Percentiles rank a stretch among this genome's conserved stretches.
These are phyloP conservation scores for Boletellus deceptivus DNA, from an alignment of 1,284 basidiomycete species.

Conservation along the genomic window DNA sequence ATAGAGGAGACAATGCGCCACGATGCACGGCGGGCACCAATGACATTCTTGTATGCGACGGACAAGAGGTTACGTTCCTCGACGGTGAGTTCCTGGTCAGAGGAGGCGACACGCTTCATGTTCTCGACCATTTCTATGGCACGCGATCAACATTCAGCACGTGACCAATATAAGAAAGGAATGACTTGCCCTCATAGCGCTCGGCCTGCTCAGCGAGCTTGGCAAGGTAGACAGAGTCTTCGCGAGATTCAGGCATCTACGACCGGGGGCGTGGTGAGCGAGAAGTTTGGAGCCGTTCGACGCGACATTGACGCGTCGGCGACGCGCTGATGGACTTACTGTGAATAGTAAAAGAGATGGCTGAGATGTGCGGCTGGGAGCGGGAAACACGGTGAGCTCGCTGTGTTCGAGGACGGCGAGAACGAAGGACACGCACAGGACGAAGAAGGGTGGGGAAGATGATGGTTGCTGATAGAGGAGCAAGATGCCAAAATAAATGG, in stretches of 20 bases:
- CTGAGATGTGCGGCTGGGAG: slow-evolving; percentile 16
- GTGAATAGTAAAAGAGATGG: slow-evolving; percentile 21
- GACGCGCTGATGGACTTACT: slow-evolving; percentile 37
- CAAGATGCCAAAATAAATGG: slow-evolving; percentile 41
- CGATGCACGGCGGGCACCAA: slow-evolving; percentile 97
- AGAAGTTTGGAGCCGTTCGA: slow-evolving; percentile 11
- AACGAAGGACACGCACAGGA: slow-evolving; percentile 31
- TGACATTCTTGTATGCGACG: slow-evolving; percentile 99
- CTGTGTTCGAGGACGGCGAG: slow-evolving; percentile 30
- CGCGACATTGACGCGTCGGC: slow-evolving; percentile 33
- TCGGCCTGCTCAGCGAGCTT: slow-evolving; percentile 99
- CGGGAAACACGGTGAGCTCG: slow-evolving; percentile 31
- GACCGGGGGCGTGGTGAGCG: slow-evolving; percentile 22
- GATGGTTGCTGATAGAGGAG: slow-evolving; percentile 48
- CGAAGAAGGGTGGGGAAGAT: slow-evolving; percentile 39
- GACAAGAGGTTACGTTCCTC: slow-evolving; percentile 99
- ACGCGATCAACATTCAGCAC: slow-evolving; percentile 15
- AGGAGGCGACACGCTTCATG: slow-evolving; percentile 97
- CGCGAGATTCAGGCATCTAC: slow-evolving; percentile 84
- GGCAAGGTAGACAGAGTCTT: slow-evolving; percentile 98
- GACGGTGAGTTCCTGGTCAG: slow-evolving; percentile 97
- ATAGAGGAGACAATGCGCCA: slow-evolving; percentile 99
- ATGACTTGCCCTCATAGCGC: slow-evolving; percentile 87
- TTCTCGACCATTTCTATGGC: slow-evolving; percentile 94
- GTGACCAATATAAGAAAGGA: slow-evolving; percentile 2